These are phyloP conservation scores for Laetiporus sulphureus DNA, from an alignment of 1,284 basidiomycete genomes.

Conservation along the genomic window DNA sequence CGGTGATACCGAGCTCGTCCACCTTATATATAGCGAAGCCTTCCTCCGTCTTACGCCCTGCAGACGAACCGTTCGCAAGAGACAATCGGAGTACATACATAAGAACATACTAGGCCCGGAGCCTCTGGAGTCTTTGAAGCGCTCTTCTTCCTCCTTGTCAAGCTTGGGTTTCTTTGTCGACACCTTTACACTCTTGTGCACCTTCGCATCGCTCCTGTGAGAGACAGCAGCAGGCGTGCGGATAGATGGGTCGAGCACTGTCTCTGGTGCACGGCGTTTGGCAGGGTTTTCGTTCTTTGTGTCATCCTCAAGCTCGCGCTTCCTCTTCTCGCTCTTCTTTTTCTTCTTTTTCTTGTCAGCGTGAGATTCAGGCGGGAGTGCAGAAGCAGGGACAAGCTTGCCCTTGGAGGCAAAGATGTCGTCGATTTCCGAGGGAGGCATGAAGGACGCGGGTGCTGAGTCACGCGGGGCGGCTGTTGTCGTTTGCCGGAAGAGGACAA, in stretches of 20 bases:
- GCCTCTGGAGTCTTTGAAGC: slow-evolving; percentile 75
- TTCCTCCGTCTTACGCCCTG: slow-evolving; percentile 81
- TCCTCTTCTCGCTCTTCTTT: slow-evolving; percentile 31
- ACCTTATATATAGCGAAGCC: slow-evolving; percentile 84
- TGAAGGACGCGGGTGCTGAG: slow-evolving; percentile 6
- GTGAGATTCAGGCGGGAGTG: too few relatives aligned
- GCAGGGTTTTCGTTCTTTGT: slow-evolving; percentile 16
- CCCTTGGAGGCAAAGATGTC: slow-evolving; percentile 64
- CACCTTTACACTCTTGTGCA: slow-evolving; percentile 13
- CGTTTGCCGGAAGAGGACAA: too few relatives aligned
- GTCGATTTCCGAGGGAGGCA: slow-evolving; percentile 61
- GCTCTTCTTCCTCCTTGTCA: slow-evolving; percentile 37
- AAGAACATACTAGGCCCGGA: slow-evolving; percentile 56
- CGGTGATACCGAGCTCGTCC: slow-evolving; percentile 73
- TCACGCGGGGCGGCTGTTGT: slow-evolving; percentile 5
- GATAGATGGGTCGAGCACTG: slow-evolving; percentile 52
- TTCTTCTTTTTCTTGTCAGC: slow-evolving; percentile 34
- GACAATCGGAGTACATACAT: slow-evolving; percentile 3
- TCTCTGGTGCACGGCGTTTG: slow-evolving; percentile 47
- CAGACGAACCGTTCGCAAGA: slow-evolving; percentile 9
- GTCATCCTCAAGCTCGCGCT: slow-evolving; percentile 23
- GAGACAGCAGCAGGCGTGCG: slow-evolving; percentile 25
- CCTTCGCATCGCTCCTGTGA: slow-evolving; percentile 27
- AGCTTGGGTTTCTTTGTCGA: slow-evolving; percentile 24
- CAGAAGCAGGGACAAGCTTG: slow-evolving; percentile 16